These are phyloP conservation scores for Linderniella brevidens DNA, from an alignment of 257 asterid genomes.

Conservation along the genomic window DNA sequence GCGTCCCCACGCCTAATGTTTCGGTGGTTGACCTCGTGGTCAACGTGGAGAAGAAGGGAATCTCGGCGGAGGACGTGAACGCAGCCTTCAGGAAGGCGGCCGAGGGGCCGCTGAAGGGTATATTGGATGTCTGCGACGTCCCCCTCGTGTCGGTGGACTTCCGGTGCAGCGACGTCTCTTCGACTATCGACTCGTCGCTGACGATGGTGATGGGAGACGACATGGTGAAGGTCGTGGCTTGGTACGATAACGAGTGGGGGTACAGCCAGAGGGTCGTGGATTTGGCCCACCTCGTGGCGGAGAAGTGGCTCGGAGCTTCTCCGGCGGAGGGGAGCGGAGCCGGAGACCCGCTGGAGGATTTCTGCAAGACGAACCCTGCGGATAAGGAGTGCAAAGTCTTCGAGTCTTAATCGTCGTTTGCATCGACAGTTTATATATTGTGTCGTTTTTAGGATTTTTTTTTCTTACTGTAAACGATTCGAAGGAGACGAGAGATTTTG, in stretches of 20 bases:
- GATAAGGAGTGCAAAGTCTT: constrained; percentile 86
- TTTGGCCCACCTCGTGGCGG: constrained; percentile 70
- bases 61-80: constrained; percentile 66
- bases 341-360: constrained; percentile 82
- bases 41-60: constrained; percentile 69
- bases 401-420: constrained; percentile 24
- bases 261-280: constrained; percentile 35
- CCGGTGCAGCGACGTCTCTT: constrained; percentile 62
- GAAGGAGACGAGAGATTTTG: too few relatives aligned
- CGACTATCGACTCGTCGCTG: constrained; percentile 72
- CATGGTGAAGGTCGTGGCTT: constrained; percentile 95
- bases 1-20: constrained; percentile 92
- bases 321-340: constrained; percentile 28
- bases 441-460: too few relatives aligned
- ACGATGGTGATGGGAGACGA: constrained; percentile 98
- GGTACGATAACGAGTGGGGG: constrained; percentile 99
- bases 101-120: constrained; percentile 53
- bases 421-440: too few relatives aligned
- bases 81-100: constrained; percentile 85
- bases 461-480: too few relatives aligned
- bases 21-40: constrained; percentile 84
- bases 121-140: constrained; percentile 57
- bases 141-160: constrained; percentile 76
- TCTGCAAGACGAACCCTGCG: constrained; percentile 53
- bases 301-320: constrained; percentile 58